Base-by-base conservation (phyloP, 768 basidiomycete genomes). In the Collybia nuda region DNA sequence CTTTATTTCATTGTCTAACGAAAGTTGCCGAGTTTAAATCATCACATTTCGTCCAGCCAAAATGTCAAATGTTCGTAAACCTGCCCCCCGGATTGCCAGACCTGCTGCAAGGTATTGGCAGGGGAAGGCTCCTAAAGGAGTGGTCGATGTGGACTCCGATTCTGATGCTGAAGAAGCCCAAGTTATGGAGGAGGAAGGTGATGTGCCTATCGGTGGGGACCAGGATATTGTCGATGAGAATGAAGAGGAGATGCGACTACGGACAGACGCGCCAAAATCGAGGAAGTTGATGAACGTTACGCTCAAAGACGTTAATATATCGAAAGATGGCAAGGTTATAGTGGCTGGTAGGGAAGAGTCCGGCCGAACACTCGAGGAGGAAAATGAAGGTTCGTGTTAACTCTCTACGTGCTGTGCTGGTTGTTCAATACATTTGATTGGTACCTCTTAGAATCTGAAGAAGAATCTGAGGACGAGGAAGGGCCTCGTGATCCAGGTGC, bases 71-170 rank as follows among this genome's bases (percentile, higher is more conserved):
- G 56, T 67, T 15, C 78, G 84, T 52, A 92, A 92, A 58, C 80
- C 82, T 52, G 89, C 90, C 6, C 82, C 86, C 18, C 82, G 90
- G n/a, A 77, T 84, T 6, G 79, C 90, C n/a, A 74, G 78, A 45
- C 90, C 93, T 4, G 91, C 82, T 2, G 87, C 82, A 5, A 87
- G 93, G 2, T 95, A 96, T 67, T 90, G 91, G 85, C 89, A 88
- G 58, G 93, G 93, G 48, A 91, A 92, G 58, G 90, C 84, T 0
- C 92, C 92, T 0, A 92, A 90, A 66, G 89, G 88, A 40, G 77
- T 71, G 28, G 71, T 70, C 1, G 81, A 81, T 21, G 67, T 70
- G 36, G 72, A 79, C 18, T 86, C 86, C 5, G 87, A 88, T 56
- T 85, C 84, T 3, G 86, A 86, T 39, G 78, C 80, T 42, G 79